Base-by-base conservation (phyloP, 805 yeast species). In the Helenozyma baotianmanensis region DNA sequence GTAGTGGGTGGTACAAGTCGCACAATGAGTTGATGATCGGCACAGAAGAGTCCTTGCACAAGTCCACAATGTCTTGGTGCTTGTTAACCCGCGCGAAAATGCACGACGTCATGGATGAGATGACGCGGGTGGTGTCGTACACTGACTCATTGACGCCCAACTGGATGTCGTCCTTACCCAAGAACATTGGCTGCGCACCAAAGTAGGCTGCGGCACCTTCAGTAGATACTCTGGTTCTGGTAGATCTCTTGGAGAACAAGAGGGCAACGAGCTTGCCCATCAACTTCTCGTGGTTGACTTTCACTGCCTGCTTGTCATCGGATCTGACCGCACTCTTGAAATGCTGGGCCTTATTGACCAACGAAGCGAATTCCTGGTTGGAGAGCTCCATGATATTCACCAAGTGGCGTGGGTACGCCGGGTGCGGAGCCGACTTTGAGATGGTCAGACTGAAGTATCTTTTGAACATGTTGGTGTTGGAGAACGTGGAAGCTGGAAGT, bases 151-250 rank as follows among this genome's bases (percentile, higher is more conserved):
- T 92, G 27, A 87, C 96, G 27, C 98, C 98, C 35, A 92, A 68
- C 61, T 92, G 98, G 54, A 92, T 92, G 50, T 92, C 98, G 47
- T 89, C 96, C 49, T 83, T 87, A 31, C 98, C 97, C 45, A 92
- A 69, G 53, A 92, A 92, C 92, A 92, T 83, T 9, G 98, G 96
- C 48, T 82, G 92, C 6, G 89, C 97, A 13, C 97, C 97, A 46
- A 90, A 83, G 55, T 82, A 88, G 2, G 84, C 73, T 9, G 89
- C 84, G 11, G 98, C 98, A 31, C 95, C 97, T 57, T 92, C 98
- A 9, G 89, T 72, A 15, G 96, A 87, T 23, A 92, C 76, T 60
- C 98, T 78, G 15, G 98, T 92, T 61, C 98, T 76, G 15, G 98
- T 92, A 6, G 96, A 86, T 60, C 98, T 78, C 57, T 92, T 92